These are phyloP conservation scores for Cercophora sp. DNA, from an alignment of 495 filamentous ascomycete species.

Conservation along the genomic window DNA sequence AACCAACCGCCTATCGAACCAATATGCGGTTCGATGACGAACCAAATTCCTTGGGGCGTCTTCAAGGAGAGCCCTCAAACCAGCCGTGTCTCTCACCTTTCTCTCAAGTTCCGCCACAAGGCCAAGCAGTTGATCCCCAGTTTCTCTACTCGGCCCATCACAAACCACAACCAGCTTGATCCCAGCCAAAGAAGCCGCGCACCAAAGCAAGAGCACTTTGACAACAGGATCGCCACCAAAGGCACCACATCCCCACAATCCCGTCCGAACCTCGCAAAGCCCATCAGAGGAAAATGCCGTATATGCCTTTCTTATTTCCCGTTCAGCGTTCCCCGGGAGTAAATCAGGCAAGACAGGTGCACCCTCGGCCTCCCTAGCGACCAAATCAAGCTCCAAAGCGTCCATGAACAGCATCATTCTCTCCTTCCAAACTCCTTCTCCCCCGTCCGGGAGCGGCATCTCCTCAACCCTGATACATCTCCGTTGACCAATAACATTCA, in stretches of 20 bases:
- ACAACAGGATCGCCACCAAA: conserved; percentile 27
- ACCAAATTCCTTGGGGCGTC: too few relatives aligned
- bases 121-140: too few relatives aligned
- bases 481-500: conserved; percentile 16
- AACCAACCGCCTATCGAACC: too few relatives aligned
- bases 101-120: too few relatives aligned
- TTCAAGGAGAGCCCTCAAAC: too few relatives aligned
- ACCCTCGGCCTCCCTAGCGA: neutral
- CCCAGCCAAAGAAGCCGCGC: conserved; percentile 20
- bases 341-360: conserved; percentile 16
- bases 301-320: conserved; percentile 20
- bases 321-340: conserved; percentile 9
- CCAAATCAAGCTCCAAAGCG: conserved; percentile 25
- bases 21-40: too few relatives aligned
- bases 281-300: conserved; percentile 17
- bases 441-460: neutral
- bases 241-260: conserved; percentile 27
- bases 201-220: conserved; percentile 25
- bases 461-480: conserved; percentile 12
- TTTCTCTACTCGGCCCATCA: too few relatives aligned
- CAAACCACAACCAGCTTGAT: conserved; percentile 18
- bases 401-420: conserved; percentile 30
- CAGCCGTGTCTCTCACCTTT: too few relatives aligned
- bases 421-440: conserved; percentile 2
- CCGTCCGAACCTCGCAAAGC: conserved; percentile 14